Evolutionary conservation across 1,284 basidiomycete species (phyloP).

Genomic region (Wallemia mellicola): DNA sequence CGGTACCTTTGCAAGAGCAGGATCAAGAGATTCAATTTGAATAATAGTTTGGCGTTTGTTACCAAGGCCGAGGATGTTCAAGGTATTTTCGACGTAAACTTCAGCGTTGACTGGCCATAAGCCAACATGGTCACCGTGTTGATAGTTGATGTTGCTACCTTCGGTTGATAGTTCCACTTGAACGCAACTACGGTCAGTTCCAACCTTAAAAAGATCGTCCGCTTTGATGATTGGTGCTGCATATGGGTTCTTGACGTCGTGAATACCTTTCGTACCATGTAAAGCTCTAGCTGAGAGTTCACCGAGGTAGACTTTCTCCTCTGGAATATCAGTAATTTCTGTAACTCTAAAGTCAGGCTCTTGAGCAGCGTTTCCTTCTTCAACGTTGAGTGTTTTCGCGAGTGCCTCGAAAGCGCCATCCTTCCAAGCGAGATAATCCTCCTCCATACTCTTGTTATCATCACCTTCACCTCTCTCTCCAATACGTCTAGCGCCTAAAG

Average conservation of each 20-base stretch:
- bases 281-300: constrained; percentile 71
- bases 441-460: constrained; percentile 98
- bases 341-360: constrained; percentile 77
- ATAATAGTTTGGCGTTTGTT: constrained; percentile 40
- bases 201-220: constrained; percentile 52
- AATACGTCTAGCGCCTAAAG: constrained; percentile 59
- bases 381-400: constrained; percentile 45
- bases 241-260: constrained; percentile 91
- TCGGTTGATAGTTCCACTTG: constrained; percentile 85
- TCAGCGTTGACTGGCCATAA: constrained; percentile 92
- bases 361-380: constrained; percentile 86
- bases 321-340: constrained; percentile 26
- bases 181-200: constrained; percentile 63
- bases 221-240: constrained; percentile 47
- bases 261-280: constrained; percentile 50
- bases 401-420: constrained; percentile 85
- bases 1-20: constrained; percentile 87
- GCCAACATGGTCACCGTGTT: constrained; percentile 91
- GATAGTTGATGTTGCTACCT: constrained; percentile 87
- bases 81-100: constrained; percentile 59
- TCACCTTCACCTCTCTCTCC: constrained; percentile 86
- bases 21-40: constrained; percentile 80
- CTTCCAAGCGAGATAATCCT: constrained; percentile 99
- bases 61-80: constrained; percentile 54
- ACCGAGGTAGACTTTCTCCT: constrained; percentile 69